These are phyloP conservation scores for Atractiella rhizophila DNA, from an alignment of 768 basidiomycete genomes.

Conservation along the genomic window DNA sequence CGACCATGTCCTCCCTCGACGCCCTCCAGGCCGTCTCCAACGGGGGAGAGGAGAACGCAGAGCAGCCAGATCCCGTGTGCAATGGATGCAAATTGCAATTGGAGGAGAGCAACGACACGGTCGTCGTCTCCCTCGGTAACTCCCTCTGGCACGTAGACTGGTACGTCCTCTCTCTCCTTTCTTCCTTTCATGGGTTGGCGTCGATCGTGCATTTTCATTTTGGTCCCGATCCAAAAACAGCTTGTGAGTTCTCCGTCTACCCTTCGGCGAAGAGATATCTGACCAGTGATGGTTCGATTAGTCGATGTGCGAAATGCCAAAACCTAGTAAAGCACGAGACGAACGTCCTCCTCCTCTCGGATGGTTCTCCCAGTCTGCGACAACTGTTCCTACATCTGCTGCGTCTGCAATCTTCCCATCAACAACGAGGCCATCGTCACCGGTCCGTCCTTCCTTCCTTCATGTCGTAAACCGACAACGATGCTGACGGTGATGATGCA, in stretches of 20 bases:
- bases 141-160: slow-evolving; percentile 85
- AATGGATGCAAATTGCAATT: slow-evolving; percentile 6
- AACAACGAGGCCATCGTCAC: slow-evolving; percentile 99
- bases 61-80: too few species aligned
- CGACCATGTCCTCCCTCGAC: too few species aligned
- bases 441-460: slow-evolving; percentile 20
- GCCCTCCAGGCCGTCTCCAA: too few species aligned
- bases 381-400: slow-evolving; percentile 83
- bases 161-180: slow-evolving; percentile 9
- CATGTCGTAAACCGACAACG: not conserved
- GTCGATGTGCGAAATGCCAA: slow-evolving; percentile 76
- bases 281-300: not conserved
- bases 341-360: slow-evolving; percentile 81
- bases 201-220: not conserved
- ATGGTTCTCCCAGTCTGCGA: slow-evolving; percentile 92
- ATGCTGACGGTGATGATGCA: not conserved
- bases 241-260: slow-evolving; percentile 1
- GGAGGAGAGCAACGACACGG: slow-evolving; percentile 13
- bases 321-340: slow-evolving; percentile 83
- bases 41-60: too few species aligned
- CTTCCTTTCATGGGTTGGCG: not conserved
- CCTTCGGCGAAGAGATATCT: too few species aligned
- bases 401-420: slow-evolving; percentile 75
- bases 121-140: slow-evolving; percentile 89
- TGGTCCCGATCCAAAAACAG: not conserved